phyloP scores from a whole-genome alignment of 2,329 filamentous ascomycete species.

The Neonectria faginata region DNA sequence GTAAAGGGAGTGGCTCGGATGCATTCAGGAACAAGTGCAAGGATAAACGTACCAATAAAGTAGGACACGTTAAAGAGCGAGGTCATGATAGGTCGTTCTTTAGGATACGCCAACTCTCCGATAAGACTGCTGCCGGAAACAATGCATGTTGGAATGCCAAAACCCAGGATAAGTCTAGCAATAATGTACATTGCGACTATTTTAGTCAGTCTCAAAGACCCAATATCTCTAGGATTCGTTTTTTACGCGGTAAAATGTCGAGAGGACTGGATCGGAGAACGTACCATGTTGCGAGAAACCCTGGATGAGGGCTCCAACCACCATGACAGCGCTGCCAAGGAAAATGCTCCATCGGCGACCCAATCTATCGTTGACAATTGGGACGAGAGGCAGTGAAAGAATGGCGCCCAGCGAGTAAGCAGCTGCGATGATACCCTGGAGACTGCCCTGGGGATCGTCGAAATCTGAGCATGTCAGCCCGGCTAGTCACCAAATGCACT shows the following conservation, averaged over 20 bases:
- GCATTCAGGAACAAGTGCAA: background rate
- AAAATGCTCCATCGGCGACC: slow-evolving; percentile 70
- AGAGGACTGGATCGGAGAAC: slow-evolving; percentile 18
- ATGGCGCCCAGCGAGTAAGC: slow-evolving; percentile 71
- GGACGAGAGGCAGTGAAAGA: slow-evolving; percentile 67
- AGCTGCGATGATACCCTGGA: slow-evolving; percentile 67
- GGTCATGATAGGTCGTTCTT: slow-evolving; percentile 66
- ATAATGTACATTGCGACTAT: slow-evolving; percentile 70
- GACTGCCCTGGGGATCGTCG: slow-evolving; percentile 11
- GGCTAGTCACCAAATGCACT: background rate
- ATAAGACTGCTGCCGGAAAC: slow-evolving; percentile 69
- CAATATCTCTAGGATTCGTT: background rate
- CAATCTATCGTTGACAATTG: slow-evolving; percentile 64
- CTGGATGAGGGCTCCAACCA: slow-evolving; percentile 66
- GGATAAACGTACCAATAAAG: slow-evolving; percentile 58
- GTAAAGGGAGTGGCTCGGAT: too few species aligned
- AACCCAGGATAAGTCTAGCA: slow-evolving; percentile 69
- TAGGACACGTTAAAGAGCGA: slow-evolving; percentile 58
- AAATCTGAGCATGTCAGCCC: slow-evolving; percentile 9
- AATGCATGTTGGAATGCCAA: slow-evolving; percentile 71
- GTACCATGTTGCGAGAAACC: slow-evolving; percentile 61
- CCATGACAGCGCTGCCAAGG: slow-evolving; percentile 65
- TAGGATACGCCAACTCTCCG: slow-evolving; percentile 70
- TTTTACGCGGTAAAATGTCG: background rate
- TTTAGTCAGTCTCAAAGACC: too few species aligned